Percentiles rank a stretch among this genome's conserved stretches.
Evolutionary conservation across 495 filamentous ascomycete species (phyloP).

Genomic region (Xylaria intraflava): DNA sequence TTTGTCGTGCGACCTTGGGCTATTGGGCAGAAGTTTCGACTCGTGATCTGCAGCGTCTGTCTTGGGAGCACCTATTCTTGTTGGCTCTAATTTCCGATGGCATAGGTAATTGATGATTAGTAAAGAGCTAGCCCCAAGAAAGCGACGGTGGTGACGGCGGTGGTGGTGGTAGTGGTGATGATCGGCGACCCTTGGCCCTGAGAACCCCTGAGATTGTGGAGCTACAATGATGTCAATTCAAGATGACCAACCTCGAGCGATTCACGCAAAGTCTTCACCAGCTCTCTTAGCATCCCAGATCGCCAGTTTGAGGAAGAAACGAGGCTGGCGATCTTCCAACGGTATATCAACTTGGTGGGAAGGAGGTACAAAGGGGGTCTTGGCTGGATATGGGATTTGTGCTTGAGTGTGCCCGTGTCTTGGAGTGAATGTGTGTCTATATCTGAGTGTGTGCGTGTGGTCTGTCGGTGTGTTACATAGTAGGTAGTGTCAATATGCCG

Average conservation of each 20-base stretch:
- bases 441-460: background rate
- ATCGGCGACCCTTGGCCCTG: background rate
- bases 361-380: background rate
- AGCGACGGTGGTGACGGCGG: background rate
- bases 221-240: slow-evolving; percentile 15
- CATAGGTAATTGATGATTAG: background rate
- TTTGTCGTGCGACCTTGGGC: background rate
- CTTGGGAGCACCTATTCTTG: background rate
- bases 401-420: background rate
- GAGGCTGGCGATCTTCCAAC: background rate
- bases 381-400: background rate
- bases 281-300: background rate
- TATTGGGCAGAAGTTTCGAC: background rate
- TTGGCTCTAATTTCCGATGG: background rate
- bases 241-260: background rate
- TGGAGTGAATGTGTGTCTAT: background rate
- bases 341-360: no score
- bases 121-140: background rate
- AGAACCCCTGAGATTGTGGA: slow-evolving; percentile 5
- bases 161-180: background rate
- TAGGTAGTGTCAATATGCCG: background rate
- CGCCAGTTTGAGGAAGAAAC: background rate
- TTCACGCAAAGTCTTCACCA: background rate
- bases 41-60: background rate
- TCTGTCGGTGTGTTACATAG: background rate